phyloP scores from a whole-genome alignment of 2,329 filamentous ascomycete species.

The Cladophialophora immunda region DNA sequence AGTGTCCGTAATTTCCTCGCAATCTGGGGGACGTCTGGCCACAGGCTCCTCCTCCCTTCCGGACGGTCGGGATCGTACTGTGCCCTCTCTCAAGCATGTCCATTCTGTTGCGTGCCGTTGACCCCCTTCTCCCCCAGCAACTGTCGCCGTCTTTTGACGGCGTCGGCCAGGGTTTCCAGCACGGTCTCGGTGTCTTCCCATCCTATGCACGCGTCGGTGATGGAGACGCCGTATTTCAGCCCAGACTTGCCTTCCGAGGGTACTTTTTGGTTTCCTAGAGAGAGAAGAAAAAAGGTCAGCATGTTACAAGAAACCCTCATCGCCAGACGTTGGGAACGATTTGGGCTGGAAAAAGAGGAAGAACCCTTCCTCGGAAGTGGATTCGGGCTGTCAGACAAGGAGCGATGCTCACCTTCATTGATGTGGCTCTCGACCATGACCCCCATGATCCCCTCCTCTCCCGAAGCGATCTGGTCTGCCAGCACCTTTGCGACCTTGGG shows the following conservation, averaged over 20 bases:
- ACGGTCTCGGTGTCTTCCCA: slow-evolving; percentile 89
- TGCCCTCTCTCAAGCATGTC: slow-evolving; percentile 13
- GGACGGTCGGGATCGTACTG: neutral
- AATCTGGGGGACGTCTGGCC: too few species aligned
- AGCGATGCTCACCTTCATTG: slow-evolving; percentile 87
- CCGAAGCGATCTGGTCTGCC: slow-evolving; percentile 83
- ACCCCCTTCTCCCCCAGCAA: slow-evolving; percentile 41
- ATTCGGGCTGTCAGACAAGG: slow-evolving; percentile 53
- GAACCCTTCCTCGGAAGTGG: neutral
- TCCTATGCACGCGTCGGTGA: slow-evolving; percentile 73
- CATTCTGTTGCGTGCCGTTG: slow-evolving; percentile 24
- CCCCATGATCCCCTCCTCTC: slow-evolving; percentile 88
- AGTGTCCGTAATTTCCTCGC: too few species aligned
- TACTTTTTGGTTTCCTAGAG: slow-evolving; percentile 47
- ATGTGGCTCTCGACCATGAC: slow-evolving; percentile 99
- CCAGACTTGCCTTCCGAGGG: slow-evolving; percentile 44
- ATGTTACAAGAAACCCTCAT: neutral
- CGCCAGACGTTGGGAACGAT: neutral
- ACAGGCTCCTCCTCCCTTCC: too few species aligned
- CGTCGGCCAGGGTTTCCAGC: slow-evolving; percentile 78
- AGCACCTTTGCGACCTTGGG: slow-evolving; percentile 86
- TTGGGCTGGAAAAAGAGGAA: neutral
- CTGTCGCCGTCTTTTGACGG: slow-evolving; percentile 77
- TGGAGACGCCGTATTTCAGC: slow-evolving; percentile 46
- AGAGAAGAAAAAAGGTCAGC: neutral